Evolutionary conservation across 805 yeast genomes (phyloP), one percentile per base, ranked within the genome.

Genomic region (Sugiyamaella marilandica): DNA sequence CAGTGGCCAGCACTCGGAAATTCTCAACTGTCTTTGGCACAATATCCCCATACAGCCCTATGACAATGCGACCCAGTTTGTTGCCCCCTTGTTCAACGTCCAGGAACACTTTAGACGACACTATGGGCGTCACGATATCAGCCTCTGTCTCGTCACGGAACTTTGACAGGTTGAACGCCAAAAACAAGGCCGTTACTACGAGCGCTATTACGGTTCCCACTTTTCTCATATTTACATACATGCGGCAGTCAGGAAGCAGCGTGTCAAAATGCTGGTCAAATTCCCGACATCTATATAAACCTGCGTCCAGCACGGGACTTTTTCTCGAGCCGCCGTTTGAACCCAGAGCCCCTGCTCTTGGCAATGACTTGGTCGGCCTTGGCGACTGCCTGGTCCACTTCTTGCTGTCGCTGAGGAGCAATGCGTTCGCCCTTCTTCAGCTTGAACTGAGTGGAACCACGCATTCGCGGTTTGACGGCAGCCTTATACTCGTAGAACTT

Each of bases 21-120:
- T 90, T 90, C 63, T 87, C 96, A 10, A 91, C 85, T 0, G 96
- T 88, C 67, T 82, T 85, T 51, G 96, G 96, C 11, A 85, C 95
- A 34, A 85, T 76, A 32, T 45, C 36, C 8, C 47, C 47, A 13
- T 45, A 45, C 26, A 45, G 83, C 89, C 97, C 97, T 67, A 90
- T 75, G 54, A 83, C 85, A 59, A 90, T 77, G 66, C 94, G 79
- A 45, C 97, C 97, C 45, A 89, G 72, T 3, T 74, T 63, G 67
- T 82, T 72, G 48, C 80, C 92, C 52, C 88, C 97, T 66, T 87
- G 90, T 59, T 80, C 75, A 56, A 90, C 74, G 66, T 90, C 96
- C 62, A 90, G 88, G 72, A 74, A 90, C 32, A 90, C 96, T 70
- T 81, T 82, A 65, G 82, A 78, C 52, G 96, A 39, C 21, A 39